phyloP scores from a whole-genome alignment of 2,329 filamentous ascomycete genomes.

The Exserohilum rostratum region DNA sequence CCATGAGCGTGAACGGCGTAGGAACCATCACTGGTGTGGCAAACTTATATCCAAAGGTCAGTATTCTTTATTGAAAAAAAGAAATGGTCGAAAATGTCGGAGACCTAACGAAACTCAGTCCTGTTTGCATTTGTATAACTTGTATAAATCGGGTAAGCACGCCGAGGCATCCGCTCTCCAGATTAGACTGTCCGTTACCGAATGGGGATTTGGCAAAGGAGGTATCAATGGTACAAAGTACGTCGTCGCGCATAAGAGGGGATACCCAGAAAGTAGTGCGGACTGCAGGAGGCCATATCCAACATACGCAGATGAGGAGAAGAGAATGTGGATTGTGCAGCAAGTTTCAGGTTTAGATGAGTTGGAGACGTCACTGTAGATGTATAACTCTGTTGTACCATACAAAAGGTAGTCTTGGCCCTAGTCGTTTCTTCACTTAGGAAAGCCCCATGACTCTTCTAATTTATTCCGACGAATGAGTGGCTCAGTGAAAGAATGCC shows the following conservation, averaged over 20 bases:
- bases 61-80: background rate
- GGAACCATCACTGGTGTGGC: slow-evolving; percentile 68
- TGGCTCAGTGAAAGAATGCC: too few relatives aligned
- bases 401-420: too few relatives aligned
- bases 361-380: slow-evolving; percentile 35
- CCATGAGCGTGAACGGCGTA: slow-evolving; percentile 62
- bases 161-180: slow-evolving; percentile 59
- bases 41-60: slow-evolving; percentile 64
- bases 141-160: slow-evolving; percentile 56
- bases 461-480: too few relatives aligned
- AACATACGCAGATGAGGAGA: slow-evolving; percentile 53
- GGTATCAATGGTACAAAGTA: slow-evolving; percentile 68
- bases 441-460: too few relatives aligned
- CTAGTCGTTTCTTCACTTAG: too few relatives aligned
- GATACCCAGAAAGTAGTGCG: slow-evolving; percentile 59
- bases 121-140: slow-evolving; percentile 56
- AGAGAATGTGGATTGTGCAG: slow-evolving; percentile 54
- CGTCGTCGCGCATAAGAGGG: slow-evolving; percentile 61
- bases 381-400: background rate
- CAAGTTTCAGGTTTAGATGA: slow-evolving; percentile 42
- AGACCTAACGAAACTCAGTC: slow-evolving; percentile 26
- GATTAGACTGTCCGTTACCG: slow-evolving; percentile 58
- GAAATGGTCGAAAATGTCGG: background rate
- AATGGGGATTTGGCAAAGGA: slow-evolving; percentile 63
- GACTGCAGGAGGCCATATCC: slow-evolving; percentile 64